These are phyloP conservation scores for Gaultheria prostrata DNA, from an alignment of 148 eudicot species.

Conservation along the genomic window DNA sequence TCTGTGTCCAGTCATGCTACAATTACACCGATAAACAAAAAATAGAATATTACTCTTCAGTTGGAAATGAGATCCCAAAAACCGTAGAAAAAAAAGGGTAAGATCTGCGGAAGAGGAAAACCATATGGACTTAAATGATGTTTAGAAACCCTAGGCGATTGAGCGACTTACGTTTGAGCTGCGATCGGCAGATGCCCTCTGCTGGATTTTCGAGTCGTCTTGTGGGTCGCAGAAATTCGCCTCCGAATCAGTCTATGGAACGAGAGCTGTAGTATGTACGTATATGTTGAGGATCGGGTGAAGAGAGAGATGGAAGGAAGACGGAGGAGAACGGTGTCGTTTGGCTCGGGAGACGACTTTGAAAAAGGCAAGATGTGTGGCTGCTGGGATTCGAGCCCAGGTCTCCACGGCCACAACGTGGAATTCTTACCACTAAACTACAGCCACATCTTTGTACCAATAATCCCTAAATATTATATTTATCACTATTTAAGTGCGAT, in stretches of 20 bases:
- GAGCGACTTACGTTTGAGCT: not conserved
- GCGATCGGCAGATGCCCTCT: not conserved
- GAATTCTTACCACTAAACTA: conserved; percentile 8
- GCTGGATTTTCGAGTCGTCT: not conserved
- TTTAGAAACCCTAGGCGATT: not conserved
- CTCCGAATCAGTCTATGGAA: not conserved
- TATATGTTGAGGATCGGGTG: no score
- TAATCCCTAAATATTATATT: no score
- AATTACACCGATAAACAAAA: not conserved
- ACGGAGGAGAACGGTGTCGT: not conserved
- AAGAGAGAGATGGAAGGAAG: not conserved
- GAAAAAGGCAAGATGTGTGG: not conserved
- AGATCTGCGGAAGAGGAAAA: not conserved
- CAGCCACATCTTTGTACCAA: not conserved
- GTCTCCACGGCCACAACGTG: conserved; percentile 11
- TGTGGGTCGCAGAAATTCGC: no score
- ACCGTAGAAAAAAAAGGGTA: not conserved
- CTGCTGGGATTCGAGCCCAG: conserved; percentile 5
- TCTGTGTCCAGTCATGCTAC: not conserved
- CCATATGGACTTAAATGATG: not conserved
- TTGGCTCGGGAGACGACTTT: not conserved
- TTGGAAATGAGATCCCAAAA: not conserved
- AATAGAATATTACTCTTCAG: not conserved
- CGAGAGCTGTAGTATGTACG: no score
- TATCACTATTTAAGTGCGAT: no score